These are phyloP conservation scores for Dactylonectria macrodidyma DNA, from an alignment of 2,329 filamentous ascomycete species.

Conservation along the genomic window DNA sequence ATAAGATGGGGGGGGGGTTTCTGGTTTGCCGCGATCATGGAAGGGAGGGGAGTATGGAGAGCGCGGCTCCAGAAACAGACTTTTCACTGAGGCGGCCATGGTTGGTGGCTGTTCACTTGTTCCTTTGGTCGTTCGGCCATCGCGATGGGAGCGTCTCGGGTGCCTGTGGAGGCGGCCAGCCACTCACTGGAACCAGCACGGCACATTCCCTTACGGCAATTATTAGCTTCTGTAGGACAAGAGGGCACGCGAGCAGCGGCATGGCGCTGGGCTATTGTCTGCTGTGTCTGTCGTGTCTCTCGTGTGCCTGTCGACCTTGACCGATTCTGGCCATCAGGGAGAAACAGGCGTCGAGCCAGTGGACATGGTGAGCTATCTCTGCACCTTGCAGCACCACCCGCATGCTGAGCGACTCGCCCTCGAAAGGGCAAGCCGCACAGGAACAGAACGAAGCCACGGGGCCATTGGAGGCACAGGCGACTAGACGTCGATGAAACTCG, in stretches of 20 bases:
- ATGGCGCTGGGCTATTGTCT: constrained; percentile 9
- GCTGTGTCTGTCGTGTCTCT: constrained; percentile 24
- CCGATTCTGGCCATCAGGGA: constrained; percentile 15
- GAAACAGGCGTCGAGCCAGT: constrained; percentile 15
- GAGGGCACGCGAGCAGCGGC: constrained; percentile 25
- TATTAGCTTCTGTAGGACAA: background rate
- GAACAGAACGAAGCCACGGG: constrained; percentile 19
- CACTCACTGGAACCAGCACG: constrained; percentile 21
- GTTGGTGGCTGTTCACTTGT: constrained; percentile 1
- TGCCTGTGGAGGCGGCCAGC: constrained; percentile 1
- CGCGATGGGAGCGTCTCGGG: constrained; percentile 15
- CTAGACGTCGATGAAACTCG: constrained; percentile 41
- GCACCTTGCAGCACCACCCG: constrained; percentile 10
- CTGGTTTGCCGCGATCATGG: background rate
- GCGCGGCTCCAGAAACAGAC: constrained; percentile 22
- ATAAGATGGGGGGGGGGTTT: background rate
- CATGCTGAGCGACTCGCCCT: background rate
- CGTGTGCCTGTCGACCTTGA: background rate
- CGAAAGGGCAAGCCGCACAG: constrained; percentile 2
- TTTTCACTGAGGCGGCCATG: constrained; percentile 10
- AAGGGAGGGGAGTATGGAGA: background rate
- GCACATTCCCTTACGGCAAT: constrained; percentile 16
- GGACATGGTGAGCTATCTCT: background rate
- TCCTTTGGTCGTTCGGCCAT: background rate
- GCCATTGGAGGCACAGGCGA: constrained; percentile 36